Evolutionary conservation across 495 filamentous ascomycete genomes (phyloP).

Genomic region (Podospora pseudocomata): DNA sequence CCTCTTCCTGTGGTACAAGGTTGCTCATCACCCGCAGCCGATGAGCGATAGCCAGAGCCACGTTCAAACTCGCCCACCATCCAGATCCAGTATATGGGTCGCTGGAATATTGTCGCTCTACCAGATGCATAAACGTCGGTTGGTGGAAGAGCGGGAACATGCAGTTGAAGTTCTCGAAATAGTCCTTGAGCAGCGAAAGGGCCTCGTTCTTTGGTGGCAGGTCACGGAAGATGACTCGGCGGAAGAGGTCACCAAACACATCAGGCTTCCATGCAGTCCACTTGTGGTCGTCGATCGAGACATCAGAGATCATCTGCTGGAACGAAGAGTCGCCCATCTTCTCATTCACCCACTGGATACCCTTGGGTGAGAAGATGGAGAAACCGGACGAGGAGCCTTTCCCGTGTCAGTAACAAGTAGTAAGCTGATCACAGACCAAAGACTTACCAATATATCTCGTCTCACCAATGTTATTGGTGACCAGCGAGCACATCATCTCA

Average conservation of each 20-base stretch:
- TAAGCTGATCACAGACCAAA: not conserved
- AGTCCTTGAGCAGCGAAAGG: conserved; percentile 81
- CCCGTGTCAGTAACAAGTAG: conserved; percentile 23
- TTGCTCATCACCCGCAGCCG: conserved; percentile 94
- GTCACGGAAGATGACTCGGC: conserved; percentile 73
- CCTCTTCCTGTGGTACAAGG: conserved; percentile 81
- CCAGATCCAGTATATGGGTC: conserved; percentile 95
- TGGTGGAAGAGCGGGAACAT: conserved; percentile 97
- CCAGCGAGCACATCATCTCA: conserved; percentile 98
- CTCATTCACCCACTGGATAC: conserved; percentile 97
- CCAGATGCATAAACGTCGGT: conserved; percentile 94
- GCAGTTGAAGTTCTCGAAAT: conserved; percentile 97
- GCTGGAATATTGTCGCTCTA: conserved; percentile 85
- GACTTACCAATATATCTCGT: conserved; percentile 88
- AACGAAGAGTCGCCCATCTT: conserved; percentile 94
- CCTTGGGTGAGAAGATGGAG: conserved; percentile 91
- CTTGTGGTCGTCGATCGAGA: conserved; percentile 80
- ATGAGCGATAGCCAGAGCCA: conserved; percentile 87
- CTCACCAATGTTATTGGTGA: conserved; percentile 96
- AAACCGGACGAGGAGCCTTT: conserved; percentile 94
- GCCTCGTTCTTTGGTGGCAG: conserved; percentile 79
- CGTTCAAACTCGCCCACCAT: conserved; percentile 97
- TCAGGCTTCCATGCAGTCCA: conserved; percentile 97
- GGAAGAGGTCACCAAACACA: conserved; percentile 91
- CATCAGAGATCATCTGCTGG: conserved; percentile 87